Evolutionary conservation across 2,329 filamentous ascomycete species (phyloP).

Genomic region (Sarocladiaceae sp.): DNA sequence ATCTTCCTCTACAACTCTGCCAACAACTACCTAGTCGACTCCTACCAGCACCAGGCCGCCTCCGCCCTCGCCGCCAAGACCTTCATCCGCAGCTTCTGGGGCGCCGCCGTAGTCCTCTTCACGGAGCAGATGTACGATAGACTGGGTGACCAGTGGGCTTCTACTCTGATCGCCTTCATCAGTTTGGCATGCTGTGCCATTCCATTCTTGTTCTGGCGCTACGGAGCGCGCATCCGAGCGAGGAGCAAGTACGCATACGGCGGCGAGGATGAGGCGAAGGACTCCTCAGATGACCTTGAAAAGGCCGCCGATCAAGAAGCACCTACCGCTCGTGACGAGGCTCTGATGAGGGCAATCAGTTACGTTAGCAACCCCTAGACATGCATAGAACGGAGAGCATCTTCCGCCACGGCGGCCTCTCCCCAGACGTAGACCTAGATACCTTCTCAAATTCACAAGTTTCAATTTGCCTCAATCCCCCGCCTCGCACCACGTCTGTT

Average conservation of each 20-base stretch:
- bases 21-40: conserved; percentile 68
- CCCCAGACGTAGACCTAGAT: too few relatives aligned
- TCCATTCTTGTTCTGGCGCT: conserved; percentile 78
- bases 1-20: conserved; percentile 80
- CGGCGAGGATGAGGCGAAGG: conserved; percentile 44
- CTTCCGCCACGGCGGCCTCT: neutral
- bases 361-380: conserved; percentile 42
- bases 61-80: conserved; percentile 80
- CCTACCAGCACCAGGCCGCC: conserved; percentile 68
- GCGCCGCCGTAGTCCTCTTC: conserved; percentile 72
- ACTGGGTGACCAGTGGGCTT: conserved; percentile 73
- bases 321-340: conserved; percentile 25
- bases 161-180: conserved; percentile 67
- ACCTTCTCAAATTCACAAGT: too few relatives aligned
- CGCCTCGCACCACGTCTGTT: too few relatives aligned
- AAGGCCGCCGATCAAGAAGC: conserved; percentile 28
- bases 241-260: conserved; percentile 70
- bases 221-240: conserved; percentile 65
- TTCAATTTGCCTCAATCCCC: too few relatives aligned
- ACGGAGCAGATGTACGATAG: conserved; percentile 76
- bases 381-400: neutral
- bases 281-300: conserved; percentile 24
- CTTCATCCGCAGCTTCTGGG: conserved; percentile 75
- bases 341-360: conserved; percentile 38
- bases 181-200: conserved; percentile 75